Base-by-base conservation (phyloP, 805 yeast species). In the Myxozyma kluyveri region DNA sequence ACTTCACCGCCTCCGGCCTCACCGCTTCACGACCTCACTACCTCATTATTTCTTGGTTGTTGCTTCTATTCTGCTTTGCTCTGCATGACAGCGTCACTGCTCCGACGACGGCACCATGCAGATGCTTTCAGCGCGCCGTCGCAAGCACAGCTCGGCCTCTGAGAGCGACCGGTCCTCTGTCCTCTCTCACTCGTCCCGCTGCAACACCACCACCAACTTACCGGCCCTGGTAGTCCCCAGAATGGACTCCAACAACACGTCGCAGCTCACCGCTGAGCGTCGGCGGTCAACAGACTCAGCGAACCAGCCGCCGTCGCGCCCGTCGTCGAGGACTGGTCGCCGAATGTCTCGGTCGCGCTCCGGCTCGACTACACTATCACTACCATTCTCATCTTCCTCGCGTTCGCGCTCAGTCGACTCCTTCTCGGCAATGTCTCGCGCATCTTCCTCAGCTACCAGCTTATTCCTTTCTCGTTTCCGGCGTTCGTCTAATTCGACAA, bases 381-480 rank as follows among this genome's bases (percentile, higher is more conserved):
- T 40, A 18, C 26, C 54, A 12, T 19, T 40, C 53, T 31, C 54
- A n/a, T 41, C 47, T 35, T 12, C 41, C 24, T 47, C 53, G 29
- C 56, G 56, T 31, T 51, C 56, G 33, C 46, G 5, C 19, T 52
- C 56, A 19, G 54, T 31, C 22, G 57, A 52, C 24, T 51, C 57
- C 4, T 48, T 14, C 14, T 40, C 57, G 5, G 23, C 45, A 23
- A 18, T 19, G 33, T 43, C 50, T 38, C 39, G 40, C 24, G 26
- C 55, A 2, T 22, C 47, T 26, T 45, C 46, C 31, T 29, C 56
- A 29, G 29, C 52, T 29, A 29, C 33, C 31, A 26, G 52, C 5
- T 51, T 56, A 35, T 53, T 52, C 46, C 26, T 52, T 19, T 44
- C 57, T 21, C 45, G 56, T 33, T 50, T 54, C 46, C 24, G 58